Conservation (phyloP, 83 land plant species). For the Thuja plicata region DNA sequence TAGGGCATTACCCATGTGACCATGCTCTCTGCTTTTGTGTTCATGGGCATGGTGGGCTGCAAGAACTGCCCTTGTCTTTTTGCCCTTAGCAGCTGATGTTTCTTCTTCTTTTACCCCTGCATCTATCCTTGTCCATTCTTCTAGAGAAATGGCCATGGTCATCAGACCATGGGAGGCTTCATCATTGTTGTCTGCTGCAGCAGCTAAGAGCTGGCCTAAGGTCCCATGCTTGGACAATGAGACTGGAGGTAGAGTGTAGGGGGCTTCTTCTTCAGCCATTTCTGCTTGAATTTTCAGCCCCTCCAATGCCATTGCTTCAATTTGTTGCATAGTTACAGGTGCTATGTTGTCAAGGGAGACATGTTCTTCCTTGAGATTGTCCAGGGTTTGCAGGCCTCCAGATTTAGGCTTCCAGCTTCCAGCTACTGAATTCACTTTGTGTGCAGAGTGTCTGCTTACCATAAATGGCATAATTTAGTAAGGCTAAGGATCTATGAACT, state of each 20-base stretch:
- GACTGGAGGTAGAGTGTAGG: conserved; percentile 62
- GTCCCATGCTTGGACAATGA: conserved; percentile 15
- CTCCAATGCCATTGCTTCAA: conserved; percentile 71
- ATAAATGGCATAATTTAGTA: not conserved
- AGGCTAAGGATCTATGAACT: not conserved
- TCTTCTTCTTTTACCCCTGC: conserved; percentile 1
- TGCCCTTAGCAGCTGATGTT: not conserved
- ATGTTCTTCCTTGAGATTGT: conserved; percentile 54
- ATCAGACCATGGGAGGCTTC: conserved; percentile 17
- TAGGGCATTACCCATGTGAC: conserved; percentile 33
- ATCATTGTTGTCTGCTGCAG: conserved; percentile 11
- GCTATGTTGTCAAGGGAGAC: conserved; percentile 59
- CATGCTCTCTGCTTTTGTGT: not conserved
- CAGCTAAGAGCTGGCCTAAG: not conserved
- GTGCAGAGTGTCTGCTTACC: not conserved
- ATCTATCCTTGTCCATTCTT: conserved; percentile 46
- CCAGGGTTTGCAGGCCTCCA: conserved; percentile 7
- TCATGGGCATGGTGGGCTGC: not conserved
- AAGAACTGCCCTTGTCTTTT: not conserved
- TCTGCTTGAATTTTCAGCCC: conserved; percentile 81
- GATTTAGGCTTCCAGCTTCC: conserved; percentile 1
- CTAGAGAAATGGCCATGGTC: conserved; percentile 44
- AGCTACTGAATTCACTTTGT: not conserved
- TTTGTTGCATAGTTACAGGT: conserved; percentile 66
- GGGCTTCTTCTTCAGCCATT: conserved; percentile 81